These are phyloP conservation scores for Podila verticillata DNA, from an alignment of 192 early-diverging fungal genomes.

Conservation along the genomic window DNA sequence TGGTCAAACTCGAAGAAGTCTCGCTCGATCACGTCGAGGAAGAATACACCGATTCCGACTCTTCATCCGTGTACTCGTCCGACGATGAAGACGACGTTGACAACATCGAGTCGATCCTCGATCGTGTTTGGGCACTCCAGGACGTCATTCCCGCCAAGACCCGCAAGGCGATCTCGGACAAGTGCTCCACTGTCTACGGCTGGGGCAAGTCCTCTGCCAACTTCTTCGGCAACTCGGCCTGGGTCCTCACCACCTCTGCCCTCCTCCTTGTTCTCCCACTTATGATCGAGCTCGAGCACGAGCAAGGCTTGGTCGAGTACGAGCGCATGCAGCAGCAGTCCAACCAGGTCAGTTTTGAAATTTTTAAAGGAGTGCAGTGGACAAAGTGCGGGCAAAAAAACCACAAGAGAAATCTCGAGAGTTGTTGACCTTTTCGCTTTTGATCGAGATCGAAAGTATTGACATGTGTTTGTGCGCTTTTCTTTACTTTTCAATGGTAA, in stretches of 20 bases:
- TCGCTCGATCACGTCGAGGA: constrained; percentile 61
- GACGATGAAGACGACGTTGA: constrained; percentile 77
- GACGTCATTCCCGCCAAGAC: constrained; percentile 87
- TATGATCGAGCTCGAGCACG: constrained; percentile 87
- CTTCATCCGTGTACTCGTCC: constrained; percentile 64
- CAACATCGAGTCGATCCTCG: constrained; percentile 82
- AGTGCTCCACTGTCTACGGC: constrained; percentile 63
- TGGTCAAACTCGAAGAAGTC: constrained; percentile 65
- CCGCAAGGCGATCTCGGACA: constrained; percentile 69
- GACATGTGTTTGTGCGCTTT: background rate
- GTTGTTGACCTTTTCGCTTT: no score
- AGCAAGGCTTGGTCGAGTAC: constrained; percentile 85
- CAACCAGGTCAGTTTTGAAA: constrained; percentile 29
- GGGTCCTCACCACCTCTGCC: constrained; percentile 90
- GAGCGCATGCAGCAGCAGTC: constrained; percentile 73
- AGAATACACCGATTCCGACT: constrained; percentile 59
- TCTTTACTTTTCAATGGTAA: background rate
- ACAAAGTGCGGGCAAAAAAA: background rate
- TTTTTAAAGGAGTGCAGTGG: background rate
- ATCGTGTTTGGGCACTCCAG: constrained; percentile 83
- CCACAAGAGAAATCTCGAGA: no score
- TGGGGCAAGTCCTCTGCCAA: constrained; percentile 67
- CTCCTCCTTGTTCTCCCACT: constrained; percentile 87
- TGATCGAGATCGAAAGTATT: no score
- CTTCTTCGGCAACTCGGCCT: constrained; percentile 83